A percentile compares a stretch with the other conserved stretches of the same genome.
Conservation (phyloP, 768 basidiomycete genomes). For the Mycena venus region DNA sequence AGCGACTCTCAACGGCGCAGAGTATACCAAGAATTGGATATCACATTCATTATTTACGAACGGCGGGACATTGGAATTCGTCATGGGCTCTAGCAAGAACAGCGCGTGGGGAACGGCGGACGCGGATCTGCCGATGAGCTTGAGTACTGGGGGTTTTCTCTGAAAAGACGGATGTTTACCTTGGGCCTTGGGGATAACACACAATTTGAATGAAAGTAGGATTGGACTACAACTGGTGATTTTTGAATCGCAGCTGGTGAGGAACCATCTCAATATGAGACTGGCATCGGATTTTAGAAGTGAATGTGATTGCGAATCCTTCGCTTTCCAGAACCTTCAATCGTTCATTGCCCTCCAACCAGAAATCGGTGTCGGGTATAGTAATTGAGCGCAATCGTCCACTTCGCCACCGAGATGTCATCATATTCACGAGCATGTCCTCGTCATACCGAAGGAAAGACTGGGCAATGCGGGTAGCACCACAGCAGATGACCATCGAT, state of each 20-base stretch:
- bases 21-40: conserved; percentile 28
- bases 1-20: conserved; percentile 26
- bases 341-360: neutral
- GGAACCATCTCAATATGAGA: neutral
- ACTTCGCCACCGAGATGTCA: conserved; percentile 6
- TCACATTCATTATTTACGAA: conserved; percentile 15
- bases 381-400: neutral
- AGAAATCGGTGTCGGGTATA: neutral
- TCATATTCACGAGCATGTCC: neutral
- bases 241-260: neutral
- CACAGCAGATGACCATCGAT: neutral
- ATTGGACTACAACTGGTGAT: neutral
- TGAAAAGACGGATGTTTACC: neutral
- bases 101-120: conserved; percentile 24
- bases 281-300: neutral
- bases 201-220: neutral
- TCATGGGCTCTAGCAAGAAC: conserved; percentile 22
- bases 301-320: neutral
- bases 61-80: conserved; percentile 7
- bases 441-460: neutral
- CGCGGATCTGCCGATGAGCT: conserved; percentile 17
- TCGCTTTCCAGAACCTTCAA: neutral
- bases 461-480: neutral
- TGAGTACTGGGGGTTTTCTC: conserved; percentile 25
- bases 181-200: neutral